A percentile compares a stretch with the other conserved stretches of the same genome.
These are phyloP conservation scores for Sporothrix brunneoviolacea DNA, from an alignment of 2,329 filamentous ascomycete genomes.

Conservation along the genomic window DNA sequence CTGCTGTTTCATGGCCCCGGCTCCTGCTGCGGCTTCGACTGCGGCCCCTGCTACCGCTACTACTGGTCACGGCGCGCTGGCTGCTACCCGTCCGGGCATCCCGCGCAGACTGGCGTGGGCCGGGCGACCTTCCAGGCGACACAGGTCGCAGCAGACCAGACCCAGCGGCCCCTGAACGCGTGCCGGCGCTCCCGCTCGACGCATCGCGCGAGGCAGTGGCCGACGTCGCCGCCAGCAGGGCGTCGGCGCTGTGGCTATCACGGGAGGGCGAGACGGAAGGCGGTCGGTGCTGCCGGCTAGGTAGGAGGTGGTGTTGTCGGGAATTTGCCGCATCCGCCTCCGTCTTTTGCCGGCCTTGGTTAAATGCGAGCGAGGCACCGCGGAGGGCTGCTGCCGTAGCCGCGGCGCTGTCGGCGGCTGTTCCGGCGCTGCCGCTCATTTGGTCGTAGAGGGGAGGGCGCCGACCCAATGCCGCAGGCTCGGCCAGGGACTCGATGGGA, in stretches of 20 bases:
- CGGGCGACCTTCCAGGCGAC: constrained; percentile 14
- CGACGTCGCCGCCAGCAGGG: constrained; percentile 39
- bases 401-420: constrained; percentile 24
- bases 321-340: background rate
- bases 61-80: constrained; percentile 9
- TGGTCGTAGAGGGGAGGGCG: background rate
- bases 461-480: constrained; percentile 6
- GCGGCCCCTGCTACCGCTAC: background rate
- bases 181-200: background rate
- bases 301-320: background rate
- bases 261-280: constrained; percentile 14
- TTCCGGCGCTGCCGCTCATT: constrained; percentile 1
- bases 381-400: constrained; percentile 33
- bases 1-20: background rate
- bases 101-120: no score
- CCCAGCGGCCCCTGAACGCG: background rate
- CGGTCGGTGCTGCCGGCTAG: constrained; percentile 6
- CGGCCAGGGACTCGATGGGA: background rate
- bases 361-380: constrained; percentile 51
- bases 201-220: constrained; percentile 12
- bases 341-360: constrained; percentile 23
- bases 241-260: constrained; percentile 27
- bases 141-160: constrained; percentile 20
- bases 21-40: constrained; percentile 9
- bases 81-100: background rate